These are phyloP conservation scores for Flaveria brownii DNA, from an alignment of 129 eudicot genomes.

Conservation along the genomic window DNA sequence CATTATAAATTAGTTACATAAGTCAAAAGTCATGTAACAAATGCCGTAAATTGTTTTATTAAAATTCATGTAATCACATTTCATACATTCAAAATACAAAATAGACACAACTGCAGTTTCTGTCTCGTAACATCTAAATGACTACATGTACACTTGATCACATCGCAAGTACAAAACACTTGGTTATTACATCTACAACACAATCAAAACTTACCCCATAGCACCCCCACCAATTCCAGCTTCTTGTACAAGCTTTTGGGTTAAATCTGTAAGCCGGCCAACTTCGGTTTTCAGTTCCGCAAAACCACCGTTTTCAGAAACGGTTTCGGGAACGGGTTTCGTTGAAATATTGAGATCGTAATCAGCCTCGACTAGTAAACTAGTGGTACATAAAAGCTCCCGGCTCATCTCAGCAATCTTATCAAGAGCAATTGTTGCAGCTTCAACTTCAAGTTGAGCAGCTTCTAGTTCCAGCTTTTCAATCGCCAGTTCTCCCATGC, in stretches of 20 bases:
- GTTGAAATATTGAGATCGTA: slow-evolving; percentile 32
- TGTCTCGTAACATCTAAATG: neutral
- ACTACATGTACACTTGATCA: neutral
- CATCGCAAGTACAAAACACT: neutral
- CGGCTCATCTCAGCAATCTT: slow-evolving; percentile 70
- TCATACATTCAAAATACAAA: neutral
- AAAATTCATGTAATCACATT: too few relatives aligned
- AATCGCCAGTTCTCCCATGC: slow-evolving; percentile 55
- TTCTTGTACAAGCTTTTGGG: slow-evolving; percentile 65
- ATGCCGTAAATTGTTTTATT: too few relatives aligned
- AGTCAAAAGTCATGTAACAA: too few relatives aligned
- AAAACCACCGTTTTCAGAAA: slow-evolving; percentile 24
- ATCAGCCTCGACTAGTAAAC: slow-evolving; percentile 50
- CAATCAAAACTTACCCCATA: slow-evolving; percentile 10
- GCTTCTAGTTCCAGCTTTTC: slow-evolving; percentile 84
- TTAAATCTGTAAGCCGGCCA: slow-evolving; percentile 60
- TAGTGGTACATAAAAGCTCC: slow-evolving; percentile 57
- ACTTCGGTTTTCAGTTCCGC: slow-evolving; percentile 59
- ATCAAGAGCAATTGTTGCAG: slow-evolving; percentile 71
- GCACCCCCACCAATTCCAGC: slow-evolving; percentile 52
- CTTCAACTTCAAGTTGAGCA: slow-evolving; percentile 81
- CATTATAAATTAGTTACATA: too few relatives aligned
- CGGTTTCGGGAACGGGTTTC: slow-evolving; percentile 3
- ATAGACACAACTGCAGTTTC: neutral
- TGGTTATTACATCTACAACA: slow-evolving; percentile 24